A percentile compares a stretch with the other conserved stretches of the same genome.
These are phyloP conservation scores for Dendrostoma leiphaemia DNA, from an alignment of 2,329 filamentous ascomycete species.

Conservation along the genomic window DNA sequence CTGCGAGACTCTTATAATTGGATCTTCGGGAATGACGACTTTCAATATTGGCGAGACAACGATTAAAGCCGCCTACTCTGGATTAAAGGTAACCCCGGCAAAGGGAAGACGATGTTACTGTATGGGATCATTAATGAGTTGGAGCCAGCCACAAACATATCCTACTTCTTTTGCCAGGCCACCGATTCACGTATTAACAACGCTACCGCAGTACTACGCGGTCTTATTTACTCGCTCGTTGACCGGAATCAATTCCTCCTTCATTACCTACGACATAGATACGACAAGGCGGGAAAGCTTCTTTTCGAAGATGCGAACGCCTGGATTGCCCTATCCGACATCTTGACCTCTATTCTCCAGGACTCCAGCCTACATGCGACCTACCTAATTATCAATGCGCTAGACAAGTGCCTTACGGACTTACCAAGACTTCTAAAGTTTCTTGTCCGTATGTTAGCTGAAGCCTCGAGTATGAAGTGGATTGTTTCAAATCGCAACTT, in stretches of 20 bases:
- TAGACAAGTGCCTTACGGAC: conserved; percentile 42
- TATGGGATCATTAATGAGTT: conserved; percentile 28
- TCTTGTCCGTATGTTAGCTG: conserved; percentile 26
- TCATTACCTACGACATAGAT: conserved; percentile 30
- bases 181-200: conserved; percentile 35
- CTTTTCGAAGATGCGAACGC: conserved; percentile 38
- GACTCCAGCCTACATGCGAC: too few relatives aligned
- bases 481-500: conserved; percentile 42
- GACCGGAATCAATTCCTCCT: conserved; percentile 31
- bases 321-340: conserved; percentile 34
- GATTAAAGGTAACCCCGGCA: conserved; percentile 34
- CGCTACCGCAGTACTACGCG: conserved; percentile 38
- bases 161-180: conserved; percentile 43
- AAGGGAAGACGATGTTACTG: conserved; percentile 36
- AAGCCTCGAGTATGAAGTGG: conserved; percentile 34
- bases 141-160: conserved; percentile 6
- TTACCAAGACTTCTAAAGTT: conserved; percentile 33
- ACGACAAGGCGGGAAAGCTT: conserved; percentile 27
- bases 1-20: conserved; percentile 30
- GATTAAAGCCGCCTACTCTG: conserved; percentile 26
- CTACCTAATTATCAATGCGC: conserved; percentile 47
- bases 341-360: conserved; percentile 38
- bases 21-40: conserved; percentile 30
- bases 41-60: conserved; percentile 25
- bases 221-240: conserved; percentile 40